A percentile compares a stretch with the other conserved stretches of the same genome.
Evolutionary conservation across 371 early-diverging fungal species (phyloP).

Genomic region (Blyttiomyces sp.): DNA sequence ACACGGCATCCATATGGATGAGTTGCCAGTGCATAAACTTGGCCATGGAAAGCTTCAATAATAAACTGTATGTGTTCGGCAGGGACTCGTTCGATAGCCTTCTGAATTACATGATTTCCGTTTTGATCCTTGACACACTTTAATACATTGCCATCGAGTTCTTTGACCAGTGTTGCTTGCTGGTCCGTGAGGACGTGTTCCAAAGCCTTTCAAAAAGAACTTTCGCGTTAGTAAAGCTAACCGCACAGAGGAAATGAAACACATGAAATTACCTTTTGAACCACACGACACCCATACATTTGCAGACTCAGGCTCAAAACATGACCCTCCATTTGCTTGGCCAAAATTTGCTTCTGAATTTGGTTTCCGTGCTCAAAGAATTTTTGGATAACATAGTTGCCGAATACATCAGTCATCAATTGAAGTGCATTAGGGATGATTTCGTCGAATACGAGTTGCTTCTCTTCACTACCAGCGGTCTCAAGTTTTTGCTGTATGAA

Average conservation of each 20-base stretch:
- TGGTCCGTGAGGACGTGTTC: slow-evolving; percentile 89
- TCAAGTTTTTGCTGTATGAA: slow-evolving; percentile 99
- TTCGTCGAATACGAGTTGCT: slow-evolving; percentile 95
- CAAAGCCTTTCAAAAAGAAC: slow-evolving; percentile 57
- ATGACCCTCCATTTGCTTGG: slow-evolving; percentile 91
- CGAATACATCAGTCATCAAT: slow-evolving; percentile 99
- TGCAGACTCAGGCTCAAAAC: slow-evolving; percentile 92
- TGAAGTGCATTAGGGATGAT: slow-evolving; percentile 89
- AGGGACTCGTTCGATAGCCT: slow-evolving; percentile 97
- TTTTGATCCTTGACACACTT: slow-evolving; percentile 99
- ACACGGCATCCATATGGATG: slow-evolving; percentile 99
- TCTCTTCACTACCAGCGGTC: slow-evolving; percentile 87
- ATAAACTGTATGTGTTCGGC: slow-evolving; percentile 92
- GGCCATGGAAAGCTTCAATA: slow-evolving; percentile 95
- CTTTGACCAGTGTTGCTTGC: slow-evolving; percentile 85
- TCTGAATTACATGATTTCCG: slow-evolving; percentile 99
- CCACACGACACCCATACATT: slow-evolving; percentile 99
- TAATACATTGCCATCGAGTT: slow-evolving; percentile 91
- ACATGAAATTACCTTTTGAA: slow-evolving; percentile 74
- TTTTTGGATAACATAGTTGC: slow-evolving; percentile 99
- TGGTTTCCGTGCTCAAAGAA: slow-evolving; percentile 92
- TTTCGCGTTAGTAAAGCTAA: background rate
- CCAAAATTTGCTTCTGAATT: slow-evolving; percentile 83
- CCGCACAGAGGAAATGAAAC: background rate
- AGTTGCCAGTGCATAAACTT: slow-evolving; percentile 93